phyloP scores from a whole-genome alignment of 805 yeast genomes.

The Suhomyces sp. region DNA sequence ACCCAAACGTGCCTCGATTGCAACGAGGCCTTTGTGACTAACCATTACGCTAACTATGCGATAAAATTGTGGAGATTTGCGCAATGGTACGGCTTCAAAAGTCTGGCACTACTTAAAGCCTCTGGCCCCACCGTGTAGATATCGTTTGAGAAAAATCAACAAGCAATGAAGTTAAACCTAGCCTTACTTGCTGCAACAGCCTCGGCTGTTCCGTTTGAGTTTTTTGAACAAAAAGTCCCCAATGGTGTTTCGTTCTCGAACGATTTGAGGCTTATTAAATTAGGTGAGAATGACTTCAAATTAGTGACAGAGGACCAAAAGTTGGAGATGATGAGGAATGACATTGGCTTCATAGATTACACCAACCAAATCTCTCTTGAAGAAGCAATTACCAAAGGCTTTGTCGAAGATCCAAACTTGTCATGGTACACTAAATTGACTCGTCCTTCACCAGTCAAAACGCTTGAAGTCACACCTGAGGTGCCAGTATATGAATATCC shows the following conservation, averaged over 20 bases:
- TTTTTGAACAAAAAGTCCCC: too few species aligned
- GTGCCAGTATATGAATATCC: constrained; percentile 51
- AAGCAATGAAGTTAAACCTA: constrained; percentile 1
- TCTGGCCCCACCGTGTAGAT: too few species aligned
- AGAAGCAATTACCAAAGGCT: background rate
- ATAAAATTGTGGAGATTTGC: too few species aligned
- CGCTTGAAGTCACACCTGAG: constrained; percentile 5
- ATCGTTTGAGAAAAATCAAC: too few species aligned
- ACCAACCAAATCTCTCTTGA: constrained; percentile 44
- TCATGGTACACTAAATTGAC: too few species aligned
- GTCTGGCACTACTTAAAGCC: too few species aligned
- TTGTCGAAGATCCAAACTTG: background rate
- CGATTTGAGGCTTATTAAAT: constrained; percentile 32
- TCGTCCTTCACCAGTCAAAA: constrained; percentile 2
- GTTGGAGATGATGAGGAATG: constrained; percentile 35
- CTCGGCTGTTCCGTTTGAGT: constrained; percentile 2
- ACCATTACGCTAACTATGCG: too few species aligned
- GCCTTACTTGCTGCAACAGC: background rate
- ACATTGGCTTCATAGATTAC: constrained; percentile 61
- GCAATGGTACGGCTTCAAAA: too few species aligned
- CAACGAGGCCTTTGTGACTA: too few species aligned
- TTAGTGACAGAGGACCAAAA: constrained; percentile 38
- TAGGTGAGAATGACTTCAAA: constrained; percentile 31
- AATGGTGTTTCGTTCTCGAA: too few species aligned
- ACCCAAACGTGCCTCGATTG: too few species aligned